Evolutionary conservation across 768 basidiomycete genomes (phyloP).

Genomic region (Suillus clintonianus): DNA sequence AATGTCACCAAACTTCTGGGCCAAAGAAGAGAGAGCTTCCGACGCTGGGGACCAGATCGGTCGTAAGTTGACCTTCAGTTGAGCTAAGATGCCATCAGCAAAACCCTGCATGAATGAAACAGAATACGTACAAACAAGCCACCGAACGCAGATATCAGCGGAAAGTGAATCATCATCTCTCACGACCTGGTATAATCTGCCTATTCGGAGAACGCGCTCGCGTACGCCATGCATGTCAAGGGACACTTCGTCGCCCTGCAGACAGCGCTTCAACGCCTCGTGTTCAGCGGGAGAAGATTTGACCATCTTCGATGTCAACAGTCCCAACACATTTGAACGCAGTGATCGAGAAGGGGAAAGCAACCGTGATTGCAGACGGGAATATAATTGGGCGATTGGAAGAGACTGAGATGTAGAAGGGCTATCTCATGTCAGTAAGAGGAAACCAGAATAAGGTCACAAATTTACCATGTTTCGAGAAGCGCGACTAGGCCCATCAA

Average conservation of each 20-base stretch:
- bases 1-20: slow-evolving; percentile 60
- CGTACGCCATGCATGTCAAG: slow-evolving; percentile 80
- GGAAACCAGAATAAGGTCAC: not conserved
- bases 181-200: slow-evolving; percentile 65
- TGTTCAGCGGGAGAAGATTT: slow-evolving; percentile 41
- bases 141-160: slow-evolving; percentile 66
- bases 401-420: slow-evolving; percentile 23
- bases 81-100: slow-evolving; percentile 47
- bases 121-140: slow-evolving; percentile 64
- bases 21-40: slow-evolving; percentile 56
- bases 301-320: slow-evolving; percentile 59
- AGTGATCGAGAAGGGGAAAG: slow-evolving; percentile 72
- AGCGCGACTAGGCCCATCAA: slow-evolving; percentile 56
- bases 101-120: not conserved
- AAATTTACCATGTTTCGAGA: slow-evolving; percentile 43
- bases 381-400: slow-evolving; percentile 53
- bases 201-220: slow-evolving; percentile 80
- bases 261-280: slow-evolving; percentile 63
- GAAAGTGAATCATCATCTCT: slow-evolving; percentile 50
- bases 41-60: slow-evolving; percentile 88
- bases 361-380: slow-evolving; percentile 52
- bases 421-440: slow-evolving; percentile 14
- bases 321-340: slow-evolving; percentile 63
- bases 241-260: slow-evolving; percentile 80
- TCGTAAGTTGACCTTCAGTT: slow-evolving; percentile 90